phyloP scores from a whole-genome alignment of 495 filamentous ascomycete genomes.

The Massariosphaeria phaeospora region DNA sequence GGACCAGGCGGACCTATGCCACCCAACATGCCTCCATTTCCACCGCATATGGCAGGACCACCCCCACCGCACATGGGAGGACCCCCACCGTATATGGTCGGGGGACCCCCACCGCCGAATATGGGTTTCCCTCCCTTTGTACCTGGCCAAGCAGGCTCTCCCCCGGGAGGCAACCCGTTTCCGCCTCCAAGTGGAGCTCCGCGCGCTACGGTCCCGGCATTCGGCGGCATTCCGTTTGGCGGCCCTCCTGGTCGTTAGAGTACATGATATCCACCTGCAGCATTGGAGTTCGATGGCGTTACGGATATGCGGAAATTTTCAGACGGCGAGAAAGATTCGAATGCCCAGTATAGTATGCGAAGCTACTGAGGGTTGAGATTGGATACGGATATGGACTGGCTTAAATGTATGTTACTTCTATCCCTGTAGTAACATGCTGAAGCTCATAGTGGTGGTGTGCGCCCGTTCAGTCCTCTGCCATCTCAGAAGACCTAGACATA shows the following conservation, averaged over 20 bases:
- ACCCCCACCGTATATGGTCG: constrained; percentile 4
- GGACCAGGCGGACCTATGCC: constrained; percentile 12
- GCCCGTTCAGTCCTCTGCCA: too few species aligned
- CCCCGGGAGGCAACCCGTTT: constrained; percentile 28
- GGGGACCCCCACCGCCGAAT: constrained; percentile 1
- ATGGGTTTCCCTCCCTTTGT: constrained; percentile 5
- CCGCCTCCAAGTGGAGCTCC: constrained; percentile 29
- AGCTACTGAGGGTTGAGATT: too few species aligned
- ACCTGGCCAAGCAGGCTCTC: constrained; percentile 22
- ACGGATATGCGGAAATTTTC: background rate
- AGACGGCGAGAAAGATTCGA: too few species aligned
- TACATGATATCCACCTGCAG: too few species aligned
- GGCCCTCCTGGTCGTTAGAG: constrained; percentile 17
- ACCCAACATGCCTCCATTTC: constrained; percentile 6
- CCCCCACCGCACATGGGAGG: background rate
- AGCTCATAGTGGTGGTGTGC: too few species aligned
- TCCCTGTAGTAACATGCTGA: too few species aligned
- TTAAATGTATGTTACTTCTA: too few species aligned
- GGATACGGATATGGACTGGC: too few species aligned
- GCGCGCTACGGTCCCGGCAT: too few species aligned
- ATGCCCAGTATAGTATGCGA: too few species aligned
- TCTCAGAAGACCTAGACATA: too few species aligned
- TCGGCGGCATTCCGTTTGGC: background rate
- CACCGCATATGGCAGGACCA: constrained; percentile 9
- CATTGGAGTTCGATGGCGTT: background rate